Evolutionary conservation across 106 monocot species (phyloP).

Genomic region (Phalaenopsis aphrodite): DNA sequence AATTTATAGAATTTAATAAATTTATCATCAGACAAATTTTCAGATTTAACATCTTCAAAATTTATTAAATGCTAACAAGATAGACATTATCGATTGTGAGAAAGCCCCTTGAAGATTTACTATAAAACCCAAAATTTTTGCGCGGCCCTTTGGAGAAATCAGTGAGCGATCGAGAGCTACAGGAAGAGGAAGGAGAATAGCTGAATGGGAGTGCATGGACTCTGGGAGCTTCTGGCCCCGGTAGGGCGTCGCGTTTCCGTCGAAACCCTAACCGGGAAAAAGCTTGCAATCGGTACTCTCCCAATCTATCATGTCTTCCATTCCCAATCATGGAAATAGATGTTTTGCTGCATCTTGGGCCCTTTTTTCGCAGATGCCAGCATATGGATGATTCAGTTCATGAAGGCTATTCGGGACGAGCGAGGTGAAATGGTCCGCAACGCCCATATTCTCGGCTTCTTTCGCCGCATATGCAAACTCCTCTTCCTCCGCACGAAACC

Average conservation of each 20-base stretch:
- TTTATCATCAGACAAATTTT: too few relatives aligned
- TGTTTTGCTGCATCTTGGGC: neutral
- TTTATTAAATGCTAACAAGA: too few relatives aligned
- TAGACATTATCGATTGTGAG: too few relatives aligned
- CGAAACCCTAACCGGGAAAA: constrained; percentile 96
- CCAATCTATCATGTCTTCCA: neutral
- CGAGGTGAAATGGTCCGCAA: constrained; percentile 87
- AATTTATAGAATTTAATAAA: too few relatives aligned
- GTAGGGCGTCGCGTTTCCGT: constrained; percentile 98
- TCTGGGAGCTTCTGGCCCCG: constrained; percentile 94
- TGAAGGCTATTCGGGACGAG: constrained; percentile 98
- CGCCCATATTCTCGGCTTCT: constrained; percentile 92
- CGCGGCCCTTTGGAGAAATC: too few relatives aligned
- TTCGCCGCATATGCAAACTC: constrained; percentile 95
- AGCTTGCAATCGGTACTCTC: constrained; percentile 57
- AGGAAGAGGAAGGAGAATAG: neutral
- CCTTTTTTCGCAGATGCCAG: constrained; percentile 57
- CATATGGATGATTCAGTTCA: constrained; percentile 99
- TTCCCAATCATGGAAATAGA: neutral
- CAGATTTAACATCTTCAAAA: too few relatives aligned
- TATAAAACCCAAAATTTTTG: too few relatives aligned
- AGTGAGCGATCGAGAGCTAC: neutral
- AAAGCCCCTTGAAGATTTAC: too few relatives aligned
- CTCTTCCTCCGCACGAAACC: constrained; percentile 86
- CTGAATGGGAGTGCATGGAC: constrained; percentile 85